phyloP scores from a whole-genome alignment of 2,329 filamentous ascomycete genomes.

The Endoconidiophora polonica region DNA sequence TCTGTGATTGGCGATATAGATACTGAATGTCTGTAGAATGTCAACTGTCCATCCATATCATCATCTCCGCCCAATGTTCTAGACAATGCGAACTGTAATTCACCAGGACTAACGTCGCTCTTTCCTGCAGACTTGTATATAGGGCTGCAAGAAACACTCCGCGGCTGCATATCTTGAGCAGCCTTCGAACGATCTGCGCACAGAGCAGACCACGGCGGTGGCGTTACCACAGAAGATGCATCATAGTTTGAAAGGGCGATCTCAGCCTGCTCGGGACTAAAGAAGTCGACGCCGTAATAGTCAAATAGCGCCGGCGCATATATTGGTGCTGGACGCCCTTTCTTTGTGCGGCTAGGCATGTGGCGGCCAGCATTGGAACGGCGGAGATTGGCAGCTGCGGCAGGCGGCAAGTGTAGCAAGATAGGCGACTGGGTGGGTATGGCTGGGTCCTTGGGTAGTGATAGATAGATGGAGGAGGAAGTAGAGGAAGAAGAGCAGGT shows the following conservation, averaged over 20 bases:
- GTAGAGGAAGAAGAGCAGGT: neutral
- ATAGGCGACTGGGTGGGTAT: neutral
- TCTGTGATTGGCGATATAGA: no score
- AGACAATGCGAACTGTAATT: no score
- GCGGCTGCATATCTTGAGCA: neutral
- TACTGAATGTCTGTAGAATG: no score
- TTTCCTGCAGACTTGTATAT: no score
- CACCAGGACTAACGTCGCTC: no score
- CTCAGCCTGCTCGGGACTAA: slow-evolving; percentile 8
- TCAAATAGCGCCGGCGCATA: slow-evolving; percentile 7
- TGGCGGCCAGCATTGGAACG: neutral
- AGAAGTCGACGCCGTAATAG: slow-evolving; percentile 6
- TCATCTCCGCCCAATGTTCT: no score
- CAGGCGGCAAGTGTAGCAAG: no score
- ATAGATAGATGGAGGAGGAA: no score
- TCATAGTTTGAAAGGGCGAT: slow-evolving; percentile 5
- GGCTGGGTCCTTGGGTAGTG: neutral
- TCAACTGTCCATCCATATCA: no score
- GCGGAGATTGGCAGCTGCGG: neutral
- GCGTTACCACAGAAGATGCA: neutral
- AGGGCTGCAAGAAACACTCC: neutral
- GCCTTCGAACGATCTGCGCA: no score
- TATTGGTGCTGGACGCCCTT: slow-evolving; percentile 1
- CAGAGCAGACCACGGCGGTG: neutral
- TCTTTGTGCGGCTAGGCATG: neutral